A percentile compares a stretch with the other conserved stretches of the same genome.
Evolutionary conservation across 2,329 filamentous ascomycete species (phyloP).

Genomic region (Calonectria crousiana): DNA sequence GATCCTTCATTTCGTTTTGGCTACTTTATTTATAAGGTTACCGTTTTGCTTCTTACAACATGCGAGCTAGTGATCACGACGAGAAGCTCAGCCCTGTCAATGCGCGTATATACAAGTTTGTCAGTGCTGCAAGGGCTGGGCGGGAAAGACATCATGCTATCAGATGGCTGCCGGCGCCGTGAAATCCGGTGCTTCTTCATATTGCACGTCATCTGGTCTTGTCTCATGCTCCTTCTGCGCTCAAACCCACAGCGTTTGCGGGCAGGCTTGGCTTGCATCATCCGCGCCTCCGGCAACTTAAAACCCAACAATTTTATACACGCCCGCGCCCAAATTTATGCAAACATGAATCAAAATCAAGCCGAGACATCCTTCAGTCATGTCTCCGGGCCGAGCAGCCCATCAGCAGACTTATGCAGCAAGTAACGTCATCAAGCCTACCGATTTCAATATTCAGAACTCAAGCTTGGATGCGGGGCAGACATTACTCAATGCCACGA

Average conservation of each 20-base stretch:
- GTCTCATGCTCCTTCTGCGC: background rate
- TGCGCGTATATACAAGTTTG: background rate
- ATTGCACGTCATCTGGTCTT: background rate
- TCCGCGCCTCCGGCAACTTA: background rate
- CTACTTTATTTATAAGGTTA: background rate
- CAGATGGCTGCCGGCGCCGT: background rate
- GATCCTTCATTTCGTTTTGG: background rate
- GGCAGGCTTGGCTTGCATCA: background rate
- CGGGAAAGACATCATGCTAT: background rate
- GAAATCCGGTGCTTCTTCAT: background rate
- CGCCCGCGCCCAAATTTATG: background rate
- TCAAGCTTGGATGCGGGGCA: background rate
- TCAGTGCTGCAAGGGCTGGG: background rate
- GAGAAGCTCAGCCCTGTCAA: background rate
- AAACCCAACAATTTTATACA: background rate
- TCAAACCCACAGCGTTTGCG: background rate
- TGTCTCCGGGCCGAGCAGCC: background rate
- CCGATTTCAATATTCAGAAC: background rate
- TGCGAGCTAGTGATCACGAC: background rate
- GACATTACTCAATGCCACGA: slow-evolving; percentile 1
- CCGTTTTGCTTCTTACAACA: background rate
- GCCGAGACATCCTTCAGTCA: background rate
- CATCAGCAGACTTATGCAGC: background rate
- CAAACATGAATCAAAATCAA: background rate
- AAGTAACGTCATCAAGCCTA: background rate